phyloP scores from a whole-genome alignment of 495 filamentous ascomycete genomes.

The Acidomyces sp. region DNA sequence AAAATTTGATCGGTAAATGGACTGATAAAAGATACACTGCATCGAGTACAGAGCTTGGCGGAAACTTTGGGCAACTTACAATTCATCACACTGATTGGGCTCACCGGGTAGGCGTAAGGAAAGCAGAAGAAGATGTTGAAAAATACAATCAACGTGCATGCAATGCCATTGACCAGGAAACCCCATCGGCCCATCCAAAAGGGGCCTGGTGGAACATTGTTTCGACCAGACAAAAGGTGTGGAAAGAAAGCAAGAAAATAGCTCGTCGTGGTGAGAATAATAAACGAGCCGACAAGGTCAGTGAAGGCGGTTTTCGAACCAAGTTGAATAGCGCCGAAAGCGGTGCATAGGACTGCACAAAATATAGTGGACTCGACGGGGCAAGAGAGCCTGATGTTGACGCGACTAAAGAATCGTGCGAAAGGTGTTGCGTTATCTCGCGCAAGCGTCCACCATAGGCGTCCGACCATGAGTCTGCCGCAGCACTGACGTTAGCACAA shows the following conservation, averaged over 20 bases:
- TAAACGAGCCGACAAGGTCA: slow-evolving; percentile 60
- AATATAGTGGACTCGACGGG: slow-evolving; percentile 58
- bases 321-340: slow-evolving; percentile 62
- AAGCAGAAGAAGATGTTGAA: slow-evolving; percentile 69
- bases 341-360: slow-evolving; percentile 46
- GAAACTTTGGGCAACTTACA: slow-evolving; percentile 1
- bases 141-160: slow-evolving; percentile 50
- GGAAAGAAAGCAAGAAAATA: slow-evolving; percentile 68
- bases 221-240: slow-evolving; percentile 52
- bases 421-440: slow-evolving; percentile 57
- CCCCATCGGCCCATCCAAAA: slow-evolving; percentile 56
- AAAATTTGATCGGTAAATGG: background rate
- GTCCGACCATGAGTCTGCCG: slow-evolving; percentile 66
- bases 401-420: slow-evolving; percentile 32
- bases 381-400: slow-evolving; percentile 42
- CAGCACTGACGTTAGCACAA: too few relatives aligned
- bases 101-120: slow-evolving; percentile 28
- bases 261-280: slow-evolving; percentile 57
- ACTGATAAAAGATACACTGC: background rate
- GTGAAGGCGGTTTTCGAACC: slow-evolving; percentile 62
- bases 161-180: slow-evolving; percentile 43
- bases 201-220: slow-evolving; percentile 49
- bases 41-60: background rate
- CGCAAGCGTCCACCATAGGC: slow-evolving; percentile 74
- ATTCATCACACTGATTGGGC: slow-evolving; percentile 12